Evolutionary conservation across 2,329 filamentous ascomycete genomes (phyloP), one percentile per base, ranked within the genome.

Genomic region (Sclerotinia glacialis): DNA sequence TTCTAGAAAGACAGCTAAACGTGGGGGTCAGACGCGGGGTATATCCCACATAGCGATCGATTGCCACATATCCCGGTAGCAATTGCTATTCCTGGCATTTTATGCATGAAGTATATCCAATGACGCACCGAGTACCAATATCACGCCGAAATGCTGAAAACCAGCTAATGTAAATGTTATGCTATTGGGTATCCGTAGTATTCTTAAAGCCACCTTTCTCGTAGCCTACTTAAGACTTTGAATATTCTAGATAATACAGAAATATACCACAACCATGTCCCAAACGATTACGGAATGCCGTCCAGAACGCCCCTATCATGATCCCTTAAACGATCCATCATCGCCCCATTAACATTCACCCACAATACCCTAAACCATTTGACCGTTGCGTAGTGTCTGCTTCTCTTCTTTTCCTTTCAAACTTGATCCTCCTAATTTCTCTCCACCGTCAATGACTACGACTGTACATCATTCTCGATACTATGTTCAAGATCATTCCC

Each of bases 181-280:
- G 37, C 26, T 64, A 64, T 55, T 56, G 21, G 26, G n/a, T 46
- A 56, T 64, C 50, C 47, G n/a, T 40, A 49, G n/a, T 23, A 23
- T n/a, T 47, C 31, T 23, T 23, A 60, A 37, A 37, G 18, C 9
- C 28, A 26, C 21, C 28, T 34, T 59, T 59, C 42, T 37, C 21
- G 42, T 60, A 28, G 28, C 12, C 42, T 34, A 34, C 12, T n/a
- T 47, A 34, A 59, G 23, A 31, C 14, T 31, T 31, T 28, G 40
- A 46, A 28, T n/a, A 3, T 18, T 55, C 23, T 42, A 8, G 23
- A 31, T 8, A 34, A 49, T 23, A 28, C 26, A 21, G 3, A 34
- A 60, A 18, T 12, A 23, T 61, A n/a, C 28, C n/a, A 49, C 31
- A 49, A 12, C 31, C 12, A 26, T 44, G 16, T 44, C 11, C 55